These are phyloP conservation scores for Platanthera zijinensis DNA, from an alignment of 106 monocot species.

Conservation along the genomic window DNA sequence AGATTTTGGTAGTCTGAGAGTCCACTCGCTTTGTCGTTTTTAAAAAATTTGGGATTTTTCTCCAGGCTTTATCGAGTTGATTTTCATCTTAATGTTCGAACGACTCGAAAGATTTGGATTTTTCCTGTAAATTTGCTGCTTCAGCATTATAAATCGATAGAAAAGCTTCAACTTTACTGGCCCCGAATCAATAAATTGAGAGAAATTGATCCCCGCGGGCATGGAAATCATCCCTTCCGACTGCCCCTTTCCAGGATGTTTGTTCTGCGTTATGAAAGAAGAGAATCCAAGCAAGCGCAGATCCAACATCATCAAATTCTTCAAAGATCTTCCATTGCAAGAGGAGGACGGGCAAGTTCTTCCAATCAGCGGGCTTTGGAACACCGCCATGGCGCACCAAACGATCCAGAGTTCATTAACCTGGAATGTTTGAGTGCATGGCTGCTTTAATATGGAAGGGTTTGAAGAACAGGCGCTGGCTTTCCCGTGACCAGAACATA, in stretches of 20 bases:
- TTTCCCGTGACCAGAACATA: conserved; percentile 90
- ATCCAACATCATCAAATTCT: conserved; percentile 78
- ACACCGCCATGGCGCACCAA: conserved; percentile 97
- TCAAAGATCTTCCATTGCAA: conserved; percentile 83
- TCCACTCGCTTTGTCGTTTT: not conserved
- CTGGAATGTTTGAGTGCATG: conserved; percentile 99
- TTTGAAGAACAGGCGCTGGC: conserved; percentile 85
- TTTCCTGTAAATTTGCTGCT: not conserved
- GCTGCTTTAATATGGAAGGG: conserved; percentile 90
- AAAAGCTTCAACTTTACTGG: not conserved
- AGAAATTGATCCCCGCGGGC: not conserved
- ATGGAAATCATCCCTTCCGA: conserved; percentile 82
- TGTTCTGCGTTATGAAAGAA: conserved; percentile 99
- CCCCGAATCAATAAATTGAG: not conserved
- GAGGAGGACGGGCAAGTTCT: conserved; percentile 97
- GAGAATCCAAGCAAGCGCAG: conserved; percentile 76
- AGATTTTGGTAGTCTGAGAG: not conserved
- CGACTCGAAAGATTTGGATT: not conserved
- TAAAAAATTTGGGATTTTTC: not conserved
- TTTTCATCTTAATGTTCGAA: not conserved
- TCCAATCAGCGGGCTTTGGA: conserved; percentile 96
- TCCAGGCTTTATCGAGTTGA: not conserved
- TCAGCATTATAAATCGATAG: not conserved
- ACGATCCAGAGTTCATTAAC: conserved; percentile 93
- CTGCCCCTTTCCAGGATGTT: conserved; percentile 90